Conservation (phyloP, 2,329 filamentous ascomycete genomes). For the Colletotrichum endophyticum region DNA sequence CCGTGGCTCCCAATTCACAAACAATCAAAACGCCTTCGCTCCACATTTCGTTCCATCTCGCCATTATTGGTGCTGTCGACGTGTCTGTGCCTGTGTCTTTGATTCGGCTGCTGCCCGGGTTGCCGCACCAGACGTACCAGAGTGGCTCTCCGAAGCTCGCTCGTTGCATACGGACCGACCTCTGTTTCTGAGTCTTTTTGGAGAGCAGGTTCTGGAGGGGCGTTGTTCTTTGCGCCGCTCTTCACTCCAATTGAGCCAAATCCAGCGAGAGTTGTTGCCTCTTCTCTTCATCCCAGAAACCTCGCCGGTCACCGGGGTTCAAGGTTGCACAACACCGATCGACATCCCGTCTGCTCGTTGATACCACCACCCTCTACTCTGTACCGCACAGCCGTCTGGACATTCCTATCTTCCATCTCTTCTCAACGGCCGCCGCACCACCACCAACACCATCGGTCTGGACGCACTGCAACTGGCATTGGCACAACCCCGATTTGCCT, state of each 20-base stretch:
- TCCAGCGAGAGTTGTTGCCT: neutral
- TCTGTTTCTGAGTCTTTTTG: neutral
- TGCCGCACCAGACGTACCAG: neutral
- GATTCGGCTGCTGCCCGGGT: neutral
- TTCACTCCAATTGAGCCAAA: neutral
- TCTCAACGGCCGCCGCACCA: neutral
- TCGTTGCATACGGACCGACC: slow-evolving; percentile 1
- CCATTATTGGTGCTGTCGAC: neutral
- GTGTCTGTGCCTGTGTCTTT: neutral
- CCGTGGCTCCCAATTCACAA: neutral
- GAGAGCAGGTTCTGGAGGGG: neutral
- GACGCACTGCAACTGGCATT: neutral
- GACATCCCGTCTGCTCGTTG: neutral
- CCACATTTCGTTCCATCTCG: slow-evolving; percentile 4
- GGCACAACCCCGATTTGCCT: slow-evolving; percentile 3
- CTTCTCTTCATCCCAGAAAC: neutral
- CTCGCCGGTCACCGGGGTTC: neutral
- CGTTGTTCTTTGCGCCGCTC: neutral
- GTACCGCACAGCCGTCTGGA: neutral
- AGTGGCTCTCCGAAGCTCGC: neutral
- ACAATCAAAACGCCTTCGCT: slow-evolving; percentile 3
- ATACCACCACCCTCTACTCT: neutral
- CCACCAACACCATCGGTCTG: neutral
- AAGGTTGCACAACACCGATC: slow-evolving; percentile 9
- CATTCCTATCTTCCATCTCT: neutral